Evolutionary conservation across 306 rosid species (phyloP), one percentile per base, ranked within the genome.

Genomic region (Lathyrus oleraceus): DNA sequence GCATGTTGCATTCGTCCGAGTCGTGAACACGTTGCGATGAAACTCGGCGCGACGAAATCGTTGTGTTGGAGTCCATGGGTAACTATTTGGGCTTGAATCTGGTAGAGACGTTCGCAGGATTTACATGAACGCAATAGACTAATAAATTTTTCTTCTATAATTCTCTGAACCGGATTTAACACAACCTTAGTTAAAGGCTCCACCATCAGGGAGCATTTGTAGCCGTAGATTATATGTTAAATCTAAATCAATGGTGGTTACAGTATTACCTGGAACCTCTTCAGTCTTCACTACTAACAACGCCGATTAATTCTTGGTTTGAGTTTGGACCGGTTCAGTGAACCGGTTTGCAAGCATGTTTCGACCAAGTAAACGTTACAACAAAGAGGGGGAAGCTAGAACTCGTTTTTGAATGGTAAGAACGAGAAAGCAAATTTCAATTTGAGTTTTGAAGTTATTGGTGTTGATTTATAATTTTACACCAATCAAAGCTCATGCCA

Each of bases 81-180:
- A 8, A 72, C 56, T 35, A 92, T 66, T 48, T 83, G 89, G 69
- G 83, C 61, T 17, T 89, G 92, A 66, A 86, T 79, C 76, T 92
- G 85, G 69, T 25, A 61, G 13, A 92, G 83, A 21, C 13, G 77
- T 36, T 62, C 69, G 20, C 28, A 44, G n/a, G 79, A 61, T 78
- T 60, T 85, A 82, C 98, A 89, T 86, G 95, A 89, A 8, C 76
- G 88, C 52, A 92, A 54, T 43, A 89, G 81, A 17, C 85, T 81
- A 43, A 89, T 82, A 60, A 89, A 76, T 19, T 69, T 82, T 19
- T 87, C 91, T 63, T 87, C 96, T 6, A 83, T 65, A 0, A 87
- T 53, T 53, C 81, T 61, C 36, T 72, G 84, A 5, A 76, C 65
- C 8, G 81, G 78, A 68, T 83, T 86, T 30, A 32, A 58, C 21